These are phyloP conservation scores for Penicillium sp. DNA, from an alignment of 2,329 filamentous ascomycete genomes.

Conservation along the genomic window DNA sequence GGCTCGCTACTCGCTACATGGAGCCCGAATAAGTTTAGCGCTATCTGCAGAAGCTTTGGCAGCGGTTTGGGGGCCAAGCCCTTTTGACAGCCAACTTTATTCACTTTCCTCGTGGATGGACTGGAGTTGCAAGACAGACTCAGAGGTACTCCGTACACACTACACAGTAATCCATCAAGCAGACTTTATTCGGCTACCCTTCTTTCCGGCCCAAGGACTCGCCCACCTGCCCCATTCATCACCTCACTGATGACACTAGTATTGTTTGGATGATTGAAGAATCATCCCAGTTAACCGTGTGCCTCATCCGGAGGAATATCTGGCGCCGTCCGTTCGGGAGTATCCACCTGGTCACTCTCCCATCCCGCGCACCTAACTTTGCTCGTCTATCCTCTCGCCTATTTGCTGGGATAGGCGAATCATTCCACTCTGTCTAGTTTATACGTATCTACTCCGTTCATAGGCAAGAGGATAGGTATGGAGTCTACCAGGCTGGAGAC, in stretches of 20 bases:
- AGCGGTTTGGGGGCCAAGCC: constrained; percentile 8
- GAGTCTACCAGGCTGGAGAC: not conserved
- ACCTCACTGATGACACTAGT: not conserved
- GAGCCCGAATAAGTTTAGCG: constrained; percentile 23
- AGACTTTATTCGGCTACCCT: not conserved
- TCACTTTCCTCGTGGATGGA: not conserved
- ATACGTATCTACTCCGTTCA: not conserved
- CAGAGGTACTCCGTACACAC: not conserved
- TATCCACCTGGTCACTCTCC: not conserved
- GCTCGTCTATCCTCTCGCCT: not conserved
- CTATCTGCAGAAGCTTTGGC: constrained; percentile 5
- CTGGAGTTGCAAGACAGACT: not conserved
- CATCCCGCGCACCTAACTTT: not conserved
- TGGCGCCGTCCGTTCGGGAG: not conserved
- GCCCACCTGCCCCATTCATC: not conserved
- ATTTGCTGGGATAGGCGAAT: not conserved
- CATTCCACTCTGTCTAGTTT: not conserved
- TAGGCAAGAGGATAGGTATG: not conserved
- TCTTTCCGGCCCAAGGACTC: not conserved
- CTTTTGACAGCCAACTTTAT: not conserved
- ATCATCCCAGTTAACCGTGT: not conserved
- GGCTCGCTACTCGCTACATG: constrained; percentile 29
- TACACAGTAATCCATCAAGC: not conserved
- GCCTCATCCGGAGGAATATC: not conserved
- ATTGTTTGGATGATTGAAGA: not conserved